Base-by-base conservation (phyloP, 164 flowering plant species). In the Magnolia officinalis region DNA sequence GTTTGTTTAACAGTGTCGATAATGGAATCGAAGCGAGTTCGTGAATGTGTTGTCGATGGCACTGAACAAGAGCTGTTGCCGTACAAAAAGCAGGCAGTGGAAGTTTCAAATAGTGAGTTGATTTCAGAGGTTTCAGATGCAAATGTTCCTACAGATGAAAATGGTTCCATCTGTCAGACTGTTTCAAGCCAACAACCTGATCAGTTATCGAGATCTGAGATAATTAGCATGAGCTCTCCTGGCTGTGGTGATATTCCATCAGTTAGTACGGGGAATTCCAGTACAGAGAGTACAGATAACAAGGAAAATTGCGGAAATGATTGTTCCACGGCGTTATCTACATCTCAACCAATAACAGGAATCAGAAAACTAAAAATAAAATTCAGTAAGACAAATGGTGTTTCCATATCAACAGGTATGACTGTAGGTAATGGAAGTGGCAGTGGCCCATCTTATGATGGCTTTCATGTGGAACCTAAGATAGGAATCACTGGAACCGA, bases 341-440 rank as follows among this genome's bases (percentile, higher is more conserved):
- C 84, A 61, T 85, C 91, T 74, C 83, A 87, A 78, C 67, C 83
- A 50, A 59, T 73, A 84, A 84, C 63, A 6, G 88, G 89, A 37
- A 78, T 84, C 63, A 82, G 90, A 78, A 91, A 86, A 80, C 84
- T 87, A 2, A 88, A 86, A 82, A 83, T 85, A 66, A 82, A 80
- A 70, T 70, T 70, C 49, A 45, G 72, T 80, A 86, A 83, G 75
- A 89, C 86, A 7, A 78, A 49, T 78, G 80, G 74, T 70, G 58
- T 79, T 74, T 75, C 86, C 77, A 37, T 73, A n/a, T 72, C 81
- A 67, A 63, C 79, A 31, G 82, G 73, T 79, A 77, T 81, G 8
- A 8, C 73, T 19, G 83, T 67, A 26, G 63, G 29, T n/a, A 87
- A 80, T 66, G 84, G 51, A 23, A 86, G 80, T 64, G 31, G 50